A percentile compares a stretch with the other conserved stretches of the same genome.
These are phyloP conservation scores for Phaseolus coccineus DNA, from an alignment of 331 rosid genomes.

Conservation along the genomic window DNA sequence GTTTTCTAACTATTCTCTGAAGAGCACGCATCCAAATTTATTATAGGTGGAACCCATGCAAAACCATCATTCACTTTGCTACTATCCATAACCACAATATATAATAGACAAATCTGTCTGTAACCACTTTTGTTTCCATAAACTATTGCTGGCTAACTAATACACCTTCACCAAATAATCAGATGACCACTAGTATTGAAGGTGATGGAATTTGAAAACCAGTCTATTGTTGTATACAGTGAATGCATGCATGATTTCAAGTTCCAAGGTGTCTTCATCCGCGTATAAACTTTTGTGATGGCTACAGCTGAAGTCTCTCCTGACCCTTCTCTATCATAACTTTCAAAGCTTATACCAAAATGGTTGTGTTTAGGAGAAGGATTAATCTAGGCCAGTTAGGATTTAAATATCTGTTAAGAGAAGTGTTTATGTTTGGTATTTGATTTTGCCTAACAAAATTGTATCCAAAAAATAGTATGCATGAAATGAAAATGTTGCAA, in stretches of 20 bases:
- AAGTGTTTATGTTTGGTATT: not conserved
- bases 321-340: constrained; percentile 17
- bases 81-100: constrained; percentile 27
- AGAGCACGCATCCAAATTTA: constrained; percentile 42
- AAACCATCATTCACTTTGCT: constrained; percentile 13
- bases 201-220: constrained; percentile 31
- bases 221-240: constrained; percentile 15
- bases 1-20: constrained; percentile 21
- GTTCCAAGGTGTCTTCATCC: constrained; percentile 43
- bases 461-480: not conserved
- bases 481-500: not conserved
- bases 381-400: not conserved
- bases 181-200: constrained; percentile 29
- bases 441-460: not conserved
- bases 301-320: constrained; percentile 27
- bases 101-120: constrained; percentile 20
- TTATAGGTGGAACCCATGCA: constrained; percentile 45
- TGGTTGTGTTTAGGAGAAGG: not conserved
- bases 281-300: constrained; percentile 17
- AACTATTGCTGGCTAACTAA: constrained; percentile 21
- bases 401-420: not conserved
- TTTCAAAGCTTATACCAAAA: constrained; percentile 32
- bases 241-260: constrained; percentile 38
- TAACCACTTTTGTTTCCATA: constrained; percentile 15
- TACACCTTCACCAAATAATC: constrained; percentile 9